Evolutionary conservation across 2,329 filamentous ascomycete genomes (phyloP), one percentile per base, ranked within the genome.

Genomic region (Alternaria burnsii): DNA sequence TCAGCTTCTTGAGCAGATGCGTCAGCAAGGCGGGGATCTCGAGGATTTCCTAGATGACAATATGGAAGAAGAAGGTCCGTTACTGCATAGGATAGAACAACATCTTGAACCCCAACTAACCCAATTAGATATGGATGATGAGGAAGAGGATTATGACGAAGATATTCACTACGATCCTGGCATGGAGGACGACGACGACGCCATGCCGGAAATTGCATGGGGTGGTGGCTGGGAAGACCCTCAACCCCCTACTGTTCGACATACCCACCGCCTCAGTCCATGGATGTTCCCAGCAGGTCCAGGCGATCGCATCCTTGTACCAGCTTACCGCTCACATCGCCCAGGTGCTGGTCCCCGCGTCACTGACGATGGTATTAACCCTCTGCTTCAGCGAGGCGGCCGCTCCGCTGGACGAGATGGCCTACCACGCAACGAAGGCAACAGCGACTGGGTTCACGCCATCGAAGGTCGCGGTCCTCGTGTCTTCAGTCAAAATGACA

Each of bases 311-410:
- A 75, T 78, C 38, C 69, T 77, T 30, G 76, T 78, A 14, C 76
- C 79, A 24, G 77, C 82, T 79, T 82, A 86, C 66, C 80, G 83
- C 62, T 79, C 81, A 8, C 85, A 88, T 69, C 83, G 87, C 58
- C 78, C 85, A 54, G 83, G 83, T 47, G 82, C 80, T 20, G 82
- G 85, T 32, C 80, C 86, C 53, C 84, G 86, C 58, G 84, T 84
- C 28, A 84, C 86, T 34, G 93, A 97, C 66, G 94, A 97, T 74
- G 93, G 93, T 4, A 85, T 89, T 22, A 97, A 98, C 73, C 94
- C 94, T 43, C 84, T 98, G 12, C 87, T 98, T 55, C 90, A 93
- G 66, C 89, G 92, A 57, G 78, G 79, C 46, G 81, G 80, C 59
- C 74, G 77, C 22, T 63, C 73, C 5, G 59, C 69, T 22, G 69